These are phyloP conservation scores for Pseudoperonospora humuli DNA, from an alignment of 352 stramenopile species.

Conservation along the genomic window DNA sequence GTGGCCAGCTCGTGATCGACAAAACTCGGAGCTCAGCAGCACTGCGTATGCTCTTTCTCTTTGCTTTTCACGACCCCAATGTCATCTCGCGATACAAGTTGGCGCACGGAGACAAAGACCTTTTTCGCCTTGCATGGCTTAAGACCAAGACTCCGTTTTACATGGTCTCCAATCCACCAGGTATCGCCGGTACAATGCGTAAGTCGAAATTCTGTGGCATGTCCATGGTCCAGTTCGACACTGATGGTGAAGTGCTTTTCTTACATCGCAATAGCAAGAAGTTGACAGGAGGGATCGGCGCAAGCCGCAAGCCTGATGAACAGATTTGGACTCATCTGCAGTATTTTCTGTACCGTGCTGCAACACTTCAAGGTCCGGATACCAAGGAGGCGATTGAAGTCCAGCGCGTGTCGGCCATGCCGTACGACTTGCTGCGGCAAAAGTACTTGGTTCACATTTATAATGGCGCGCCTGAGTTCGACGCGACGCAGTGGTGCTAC, in stretches of 20 bases:
- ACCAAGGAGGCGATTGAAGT: slow-evolving; percentile 3
- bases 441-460: slow-evolving; percentile 37
- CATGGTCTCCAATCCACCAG: slow-evolving; percentile 39
- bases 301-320: slow-evolving; percentile 6
- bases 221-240: slow-evolving; percentile 39
- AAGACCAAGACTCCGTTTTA: slow-evolving; percentile 38
- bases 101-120: slow-evolving; percentile 44
- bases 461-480: slow-evolving; percentile 30
- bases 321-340: slow-evolving; percentile 34
- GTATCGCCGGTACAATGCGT: slow-evolving; percentile 25
- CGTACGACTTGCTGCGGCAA: slow-evolving; percentile 23
- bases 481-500: slow-evolving; percentile 35
- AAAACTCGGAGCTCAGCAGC: slow-evolving; percentile 2
- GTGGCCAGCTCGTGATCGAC: slow-evolving; percentile 40
- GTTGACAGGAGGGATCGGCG: slow-evolving; percentile 14
- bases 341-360: slow-evolving; percentile 24
- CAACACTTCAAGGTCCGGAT: slow-evolving; percentile 14
- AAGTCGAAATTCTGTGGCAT: slow-evolving; percentile 44
- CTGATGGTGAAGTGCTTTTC: slow-evolving; percentile 33
- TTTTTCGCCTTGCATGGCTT: slow-evolving; percentile 52
- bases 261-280: slow-evolving; percentile 47
- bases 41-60: slow-evolving; percentile 28
- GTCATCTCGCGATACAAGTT: slow-evolving; percentile 32
- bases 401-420: slow-evolving; percentile 8
- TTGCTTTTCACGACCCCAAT: slow-evolving; percentile 36